Conservation (phyloP, 2,329 filamentous ascomycete genomes). For the Monilinia polystroma region DNA sequence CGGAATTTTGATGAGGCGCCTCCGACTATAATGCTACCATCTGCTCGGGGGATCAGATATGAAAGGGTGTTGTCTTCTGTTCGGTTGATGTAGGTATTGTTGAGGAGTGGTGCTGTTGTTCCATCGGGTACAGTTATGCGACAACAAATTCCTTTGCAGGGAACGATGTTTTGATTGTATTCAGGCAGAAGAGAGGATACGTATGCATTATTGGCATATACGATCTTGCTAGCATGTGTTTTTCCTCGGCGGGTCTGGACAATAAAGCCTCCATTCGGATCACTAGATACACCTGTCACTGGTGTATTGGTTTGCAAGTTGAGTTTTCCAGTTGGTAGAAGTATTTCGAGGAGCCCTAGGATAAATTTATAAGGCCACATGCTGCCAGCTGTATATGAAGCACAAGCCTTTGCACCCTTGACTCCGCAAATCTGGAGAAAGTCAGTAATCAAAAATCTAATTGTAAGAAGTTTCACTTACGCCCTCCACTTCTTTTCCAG, state of each 20-base stretch:
- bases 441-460: neutral
- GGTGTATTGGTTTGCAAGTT: constrained; percentile 55
- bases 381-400: constrained; percentile 30
- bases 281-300: constrained; percentile 37
- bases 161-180: constrained; percentile 54
- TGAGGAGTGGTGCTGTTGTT: constrained; percentile 26
- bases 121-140: constrained; percentile 36
- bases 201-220: constrained; percentile 68
- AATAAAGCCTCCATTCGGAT: constrained; percentile 42
- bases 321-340: constrained; percentile 46
- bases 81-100: constrained; percentile 29
- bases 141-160: constrained; percentile 51
- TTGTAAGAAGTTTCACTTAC: neutral
- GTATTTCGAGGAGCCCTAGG: constrained; percentile 49
- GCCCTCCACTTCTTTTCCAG: constrained; percentile 11
- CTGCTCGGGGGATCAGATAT: constrained; percentile 38
- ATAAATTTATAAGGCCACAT: constrained; percentile 63
- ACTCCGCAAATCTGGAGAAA: constrained; percentile 29
- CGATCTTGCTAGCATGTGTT: constrained; percentile 53
- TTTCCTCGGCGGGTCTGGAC: constrained; percentile 55
- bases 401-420: constrained; percentile 31
- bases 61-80: constrained; percentile 23
- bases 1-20: constrained; percentile 44
- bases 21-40: constrained; percentile 42
- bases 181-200: constrained; percentile 59